Evolutionary conservation across 306 rosid genomes (phyloP).

Genomic region (Hippophae gyantsensis): DNA sequence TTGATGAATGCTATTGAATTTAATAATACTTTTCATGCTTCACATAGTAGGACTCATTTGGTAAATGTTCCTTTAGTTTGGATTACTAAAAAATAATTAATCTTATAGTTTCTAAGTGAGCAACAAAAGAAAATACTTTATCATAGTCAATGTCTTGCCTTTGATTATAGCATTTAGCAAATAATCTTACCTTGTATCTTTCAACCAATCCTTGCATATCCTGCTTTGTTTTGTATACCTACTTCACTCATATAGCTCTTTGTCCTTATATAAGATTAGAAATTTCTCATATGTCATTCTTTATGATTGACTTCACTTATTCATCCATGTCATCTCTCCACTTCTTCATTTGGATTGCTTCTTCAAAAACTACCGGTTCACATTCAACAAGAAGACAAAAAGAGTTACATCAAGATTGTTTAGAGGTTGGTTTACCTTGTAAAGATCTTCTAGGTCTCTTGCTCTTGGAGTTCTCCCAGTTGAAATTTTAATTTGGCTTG

Average conservation of each 20-base stretch:
- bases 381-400: too few relatives aligned
- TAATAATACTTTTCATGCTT: too few relatives aligned
- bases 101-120: background rate
- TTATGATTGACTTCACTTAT: background rate
- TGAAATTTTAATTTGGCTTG: too few relatives aligned
- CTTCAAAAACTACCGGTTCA: background rate
- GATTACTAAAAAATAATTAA: too few relatives aligned
- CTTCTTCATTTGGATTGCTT: background rate
- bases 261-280: background rate
- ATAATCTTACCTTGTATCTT: background rate
- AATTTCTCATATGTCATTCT: background rate
- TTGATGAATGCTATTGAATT: too few relatives aligned
- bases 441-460: too few relatives aligned
- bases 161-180: background rate
- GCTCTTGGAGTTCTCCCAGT: too few relatives aligned
- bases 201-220: background rate
- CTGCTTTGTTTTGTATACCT: background rate
- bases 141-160: background rate
- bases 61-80: too few relatives aligned
- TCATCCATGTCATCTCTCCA: background rate
- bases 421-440: background rate
- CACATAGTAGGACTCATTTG: too few relatives aligned
- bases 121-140: background rate
- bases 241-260: background rate
- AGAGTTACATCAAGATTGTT: too few relatives aligned